Conservation (phyloP, 2,329 filamentous ascomycete species). For the Neurospora sp. region DNA sequence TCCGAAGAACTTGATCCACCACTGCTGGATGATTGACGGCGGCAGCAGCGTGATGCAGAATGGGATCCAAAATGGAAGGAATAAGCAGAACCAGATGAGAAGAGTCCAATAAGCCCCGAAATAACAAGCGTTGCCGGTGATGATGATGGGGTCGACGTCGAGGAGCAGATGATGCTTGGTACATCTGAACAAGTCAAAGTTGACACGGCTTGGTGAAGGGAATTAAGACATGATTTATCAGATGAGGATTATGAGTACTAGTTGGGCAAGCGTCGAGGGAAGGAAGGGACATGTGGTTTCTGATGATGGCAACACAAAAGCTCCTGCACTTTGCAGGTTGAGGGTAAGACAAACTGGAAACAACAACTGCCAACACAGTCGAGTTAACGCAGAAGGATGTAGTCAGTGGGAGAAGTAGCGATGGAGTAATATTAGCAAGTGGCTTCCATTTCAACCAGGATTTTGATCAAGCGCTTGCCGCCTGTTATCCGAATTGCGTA, state of each 20-base stretch:
- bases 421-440: neutral
- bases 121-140: neutral
- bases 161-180: neutral
- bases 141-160: neutral
- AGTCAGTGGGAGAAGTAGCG: neutral
- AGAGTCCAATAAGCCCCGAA: neutral
- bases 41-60: neutral
- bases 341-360: neutral
- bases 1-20: neutral
- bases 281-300: neutral
- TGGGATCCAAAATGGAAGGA: neutral
- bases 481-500: neutral
- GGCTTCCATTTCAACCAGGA: neutral
- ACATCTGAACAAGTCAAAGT: neutral
- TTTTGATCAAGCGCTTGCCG: neutral
- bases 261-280: neutral
- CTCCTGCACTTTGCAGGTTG: neutral
- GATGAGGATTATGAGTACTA: neutral
- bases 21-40: neutral
- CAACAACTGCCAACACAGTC: neutral
- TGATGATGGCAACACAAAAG: neutral
- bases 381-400: neutral
- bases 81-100: neutral
- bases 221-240: neutral
- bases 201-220: neutral